Base-by-base conservation (phyloP, 140 eudicot species). In the Anethum foeniculum region DNA sequence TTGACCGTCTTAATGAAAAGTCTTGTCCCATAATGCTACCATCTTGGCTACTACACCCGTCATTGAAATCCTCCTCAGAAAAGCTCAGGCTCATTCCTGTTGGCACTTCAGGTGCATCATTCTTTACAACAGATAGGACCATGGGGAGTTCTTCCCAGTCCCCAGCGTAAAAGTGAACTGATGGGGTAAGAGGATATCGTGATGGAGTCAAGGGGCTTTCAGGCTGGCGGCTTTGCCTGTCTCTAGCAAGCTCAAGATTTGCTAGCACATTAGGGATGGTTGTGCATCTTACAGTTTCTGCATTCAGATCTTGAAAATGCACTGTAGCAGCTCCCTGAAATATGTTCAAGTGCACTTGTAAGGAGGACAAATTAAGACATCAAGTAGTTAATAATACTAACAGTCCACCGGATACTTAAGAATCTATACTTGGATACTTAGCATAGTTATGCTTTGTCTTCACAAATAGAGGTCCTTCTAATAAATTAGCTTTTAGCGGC, bases 281-380 rank as follows among this genome's bases (percentile, higher is more conserved):
- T 85, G 90, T 86, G 84, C 96, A 81, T 81, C 96, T 82, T 83
- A 91, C 67, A 6, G 86, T 89, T 85, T 91, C 96, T 12, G 96
- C 93, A 88, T 71, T 91, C 34, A 80, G 12, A 43, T 88, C 96
- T 83, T 91, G 96, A 85, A 91, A 91, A 80, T 91, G 96, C 78
- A 91, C 93, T 4, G 83, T 89, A 67, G 89, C 84, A 76, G 96
- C 96, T 84, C 96, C 96, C 96, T 91, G 87, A 68, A 86, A 78
- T 19, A 56, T 47, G 23, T 46, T 67, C 30, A 48, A 44, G 46
- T 64, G 8, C 21, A 78, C 38, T 44, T 27, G 12, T 71, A 71
- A 47, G 19, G 78, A 27, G 23, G 78, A 46, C 60, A 46, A 14
- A 46, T 47, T 25, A 48, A 14, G 39, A 15, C 62, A 75, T 47